phyloP scores from a whole-genome alignment of 2,329 filamentous ascomycete genomes.

The Aspergillus eucalypticola region DNA sequence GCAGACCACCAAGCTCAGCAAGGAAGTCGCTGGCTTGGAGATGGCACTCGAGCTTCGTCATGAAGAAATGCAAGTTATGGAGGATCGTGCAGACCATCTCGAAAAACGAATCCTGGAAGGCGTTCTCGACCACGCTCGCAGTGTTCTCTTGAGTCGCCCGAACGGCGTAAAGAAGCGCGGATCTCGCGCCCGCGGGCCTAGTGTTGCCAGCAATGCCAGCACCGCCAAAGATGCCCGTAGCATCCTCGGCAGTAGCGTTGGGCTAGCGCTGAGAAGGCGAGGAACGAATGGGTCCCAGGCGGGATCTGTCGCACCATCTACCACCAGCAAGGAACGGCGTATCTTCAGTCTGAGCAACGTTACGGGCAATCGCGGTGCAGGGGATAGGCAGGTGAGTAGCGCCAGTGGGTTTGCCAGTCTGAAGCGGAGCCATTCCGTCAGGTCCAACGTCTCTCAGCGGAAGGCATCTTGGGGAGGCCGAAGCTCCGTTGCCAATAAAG shows the following conservation, averaged over 20 bases:
- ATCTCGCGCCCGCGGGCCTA: slow-evolving; percentile 39
- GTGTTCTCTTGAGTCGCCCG: slow-evolving; percentile 73
- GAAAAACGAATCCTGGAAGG: slow-evolving; percentile 93
- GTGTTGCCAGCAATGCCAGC: slow-evolving; percentile 36
- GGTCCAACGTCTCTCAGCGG: slow-evolving; percentile 60
- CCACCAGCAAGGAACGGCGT: slow-evolving; percentile 63
- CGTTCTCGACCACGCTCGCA: slow-evolving; percentile 90
- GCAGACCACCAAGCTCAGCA: slow-evolving; percentile 76
- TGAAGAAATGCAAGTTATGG: slow-evolving; percentile 90
- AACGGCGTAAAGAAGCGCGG: slow-evolving; percentile 58
- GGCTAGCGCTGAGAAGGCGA: slow-evolving; percentile 54
- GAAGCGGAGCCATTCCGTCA: slow-evolving; percentile 76
- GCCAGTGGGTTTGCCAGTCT: slow-evolving; percentile 57
- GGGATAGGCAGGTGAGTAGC: slow-evolving; percentile 36
- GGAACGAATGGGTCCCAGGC: slow-evolving; percentile 45
- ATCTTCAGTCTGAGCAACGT: slow-evolving; percentile 93
- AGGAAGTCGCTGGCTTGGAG: slow-evolving; percentile 86
- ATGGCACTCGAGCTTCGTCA: slow-evolving; percentile 85
- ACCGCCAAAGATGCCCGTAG: slow-evolving; percentile 37
- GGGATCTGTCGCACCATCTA: slow-evolving; percentile 48
- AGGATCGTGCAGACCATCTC: slow-evolving; percentile 79
- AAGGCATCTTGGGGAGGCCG: slow-evolving; percentile 70
- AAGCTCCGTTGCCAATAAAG: slow-evolving; percentile 53
- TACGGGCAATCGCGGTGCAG: slow-evolving; percentile 62
- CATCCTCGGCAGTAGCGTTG: slow-evolving; percentile 45